These are phyloP conservation scores for Alternaria longipes DNA, from an alignment of 2,329 filamentous ascomycete species.

Conservation along the genomic window DNA sequence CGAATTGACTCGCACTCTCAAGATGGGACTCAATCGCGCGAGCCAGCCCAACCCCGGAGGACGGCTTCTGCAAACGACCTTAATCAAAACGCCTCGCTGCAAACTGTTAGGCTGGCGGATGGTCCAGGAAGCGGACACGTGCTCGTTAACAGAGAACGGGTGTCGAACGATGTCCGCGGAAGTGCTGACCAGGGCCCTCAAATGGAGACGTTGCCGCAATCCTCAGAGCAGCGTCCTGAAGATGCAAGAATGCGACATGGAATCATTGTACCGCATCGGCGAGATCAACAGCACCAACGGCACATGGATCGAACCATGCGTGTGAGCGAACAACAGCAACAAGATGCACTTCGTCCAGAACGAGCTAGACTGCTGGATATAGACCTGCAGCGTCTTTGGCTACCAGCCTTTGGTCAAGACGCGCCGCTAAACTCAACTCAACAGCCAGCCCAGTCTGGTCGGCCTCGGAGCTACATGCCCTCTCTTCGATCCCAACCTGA, in stretches of 20 bases:
- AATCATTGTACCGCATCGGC: not conserved
- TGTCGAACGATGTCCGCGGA: not conserved
- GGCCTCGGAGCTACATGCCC: not conserved
- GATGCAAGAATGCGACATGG: not conserved
- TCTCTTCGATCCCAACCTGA: constrained; percentile 16
- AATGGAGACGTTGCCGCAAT: not conserved
- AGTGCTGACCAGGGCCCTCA: not conserved
- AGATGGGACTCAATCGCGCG: not conserved
- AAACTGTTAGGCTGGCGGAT: not conserved
- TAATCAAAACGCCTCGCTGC: not conserved
- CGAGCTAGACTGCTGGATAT: not conserved
- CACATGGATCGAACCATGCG: not conserved
- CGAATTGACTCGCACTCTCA: not conserved
- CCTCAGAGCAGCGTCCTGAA: not conserved
- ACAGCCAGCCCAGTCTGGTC: not conserved
- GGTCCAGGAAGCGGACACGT: not conserved
- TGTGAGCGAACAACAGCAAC: not conserved
- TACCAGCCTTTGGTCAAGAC: not conserved
- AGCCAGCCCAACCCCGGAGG: not conserved
- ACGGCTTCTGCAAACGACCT: not conserved
- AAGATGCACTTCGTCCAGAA: not conserved
- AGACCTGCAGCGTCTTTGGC: not conserved
- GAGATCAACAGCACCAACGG: not conserved
- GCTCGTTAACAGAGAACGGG: not conserved
- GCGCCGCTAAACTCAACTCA: not conserved